Conservation (phyloP, 192 early-diverging fungal genomes). For the Helicostylum pulchrum region DNA sequence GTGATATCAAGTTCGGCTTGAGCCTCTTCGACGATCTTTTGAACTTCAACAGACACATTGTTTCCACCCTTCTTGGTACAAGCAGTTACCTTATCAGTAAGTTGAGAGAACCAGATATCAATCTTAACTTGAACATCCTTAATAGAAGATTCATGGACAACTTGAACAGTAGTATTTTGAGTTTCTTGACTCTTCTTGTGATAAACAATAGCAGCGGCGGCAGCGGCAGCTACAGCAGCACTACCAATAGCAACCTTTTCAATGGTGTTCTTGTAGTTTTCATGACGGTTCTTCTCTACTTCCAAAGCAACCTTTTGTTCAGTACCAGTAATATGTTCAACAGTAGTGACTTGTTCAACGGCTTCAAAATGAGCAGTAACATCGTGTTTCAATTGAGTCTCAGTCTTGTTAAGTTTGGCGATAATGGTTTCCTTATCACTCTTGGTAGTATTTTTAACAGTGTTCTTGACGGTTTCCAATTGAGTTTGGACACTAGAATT, state of each 20-base stretch:
- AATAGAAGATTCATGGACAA: slow-evolving; percentile 3
- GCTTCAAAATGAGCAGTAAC: slow-evolving; percentile 7
- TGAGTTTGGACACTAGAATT: slow-evolving; percentile 1
- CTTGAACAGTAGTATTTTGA: slow-evolving; percentile 1
- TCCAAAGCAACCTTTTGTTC: background rate
- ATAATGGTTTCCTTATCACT: background rate
- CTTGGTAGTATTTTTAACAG: background rate
- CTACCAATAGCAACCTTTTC: slow-evolving; percentile 13
- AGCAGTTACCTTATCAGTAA: slow-evolving; percentile 9
- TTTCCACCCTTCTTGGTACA: slow-evolving; percentile 24
- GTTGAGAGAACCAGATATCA: slow-evolving; percentile 11
- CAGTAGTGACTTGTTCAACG: slow-evolving; percentile 4
- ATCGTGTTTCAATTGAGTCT: slow-evolving; percentile 8
- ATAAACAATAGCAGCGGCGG: slow-evolving; percentile 13
- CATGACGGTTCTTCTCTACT: slow-evolving; percentile 1
- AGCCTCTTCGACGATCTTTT: slow-evolving; percentile 19
- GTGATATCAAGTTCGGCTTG: slow-evolving; percentile 9
- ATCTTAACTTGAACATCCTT: slow-evolving; percentile 6
- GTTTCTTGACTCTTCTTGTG: slow-evolving; percentile 18
- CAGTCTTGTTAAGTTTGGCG: background rate
- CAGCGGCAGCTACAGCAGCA: slow-evolving; percentile 21
- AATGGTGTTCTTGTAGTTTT: slow-evolving; percentile 12
- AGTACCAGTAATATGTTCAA: background rate
- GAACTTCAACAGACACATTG: slow-evolving; percentile 12
- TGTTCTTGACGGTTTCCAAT: slow-evolving; percentile 3